Conservation (phyloP, 306 rosid genomes). For the Citrullus amarus region DNA sequence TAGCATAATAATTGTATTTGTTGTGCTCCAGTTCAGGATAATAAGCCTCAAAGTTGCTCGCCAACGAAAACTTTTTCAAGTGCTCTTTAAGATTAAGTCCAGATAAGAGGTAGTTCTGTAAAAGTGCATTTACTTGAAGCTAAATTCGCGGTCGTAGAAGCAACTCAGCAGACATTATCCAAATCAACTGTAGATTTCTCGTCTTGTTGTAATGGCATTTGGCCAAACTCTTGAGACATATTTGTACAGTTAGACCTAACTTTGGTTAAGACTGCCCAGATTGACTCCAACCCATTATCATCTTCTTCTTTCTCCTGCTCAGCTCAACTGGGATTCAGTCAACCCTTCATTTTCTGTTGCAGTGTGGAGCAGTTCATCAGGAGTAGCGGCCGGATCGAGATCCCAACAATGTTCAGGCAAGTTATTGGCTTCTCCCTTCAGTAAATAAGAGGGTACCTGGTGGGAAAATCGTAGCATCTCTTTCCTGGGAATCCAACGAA, state of each 20-base stretch:
- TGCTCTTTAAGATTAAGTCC: neutral
- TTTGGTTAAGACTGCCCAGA: constrained; percentile 12
- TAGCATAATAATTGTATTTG: neutral
- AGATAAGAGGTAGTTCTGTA: neutral
- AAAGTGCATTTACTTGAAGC: neutral
- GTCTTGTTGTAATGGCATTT: constrained; percentile 35
- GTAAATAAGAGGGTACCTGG: constrained; percentile 86
- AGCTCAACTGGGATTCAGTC: constrained; percentile 19
- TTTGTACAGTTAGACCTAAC: constrained; percentile 85
- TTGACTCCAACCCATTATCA: neutral
- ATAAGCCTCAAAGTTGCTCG: neutral
- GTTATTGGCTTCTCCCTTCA: constrained; percentile 39
- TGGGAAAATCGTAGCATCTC: constrained; percentile 95
- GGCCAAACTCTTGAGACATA: constrained; percentile 37
- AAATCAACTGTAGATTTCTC: constrained; percentile 39
- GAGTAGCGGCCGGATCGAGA: constrained; percentile 96
- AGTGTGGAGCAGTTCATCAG: constrained; percentile 83
- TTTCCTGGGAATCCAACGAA: constrained; percentile 68
- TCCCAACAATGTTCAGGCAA: constrained; percentile 85
- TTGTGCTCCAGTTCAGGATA: constrained; percentile 4
- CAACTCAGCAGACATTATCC: constrained; percentile 27
- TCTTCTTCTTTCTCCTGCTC: constrained; percentile 9
- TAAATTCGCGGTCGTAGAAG: neutral
- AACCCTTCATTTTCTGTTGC: constrained; percentile 28
- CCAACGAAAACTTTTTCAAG: neutral